Percentiles rank a stretch among this genome's conserved stretches.
Conservation (phyloP, 306 rosid species). For the Quercus ilex region DNA sequence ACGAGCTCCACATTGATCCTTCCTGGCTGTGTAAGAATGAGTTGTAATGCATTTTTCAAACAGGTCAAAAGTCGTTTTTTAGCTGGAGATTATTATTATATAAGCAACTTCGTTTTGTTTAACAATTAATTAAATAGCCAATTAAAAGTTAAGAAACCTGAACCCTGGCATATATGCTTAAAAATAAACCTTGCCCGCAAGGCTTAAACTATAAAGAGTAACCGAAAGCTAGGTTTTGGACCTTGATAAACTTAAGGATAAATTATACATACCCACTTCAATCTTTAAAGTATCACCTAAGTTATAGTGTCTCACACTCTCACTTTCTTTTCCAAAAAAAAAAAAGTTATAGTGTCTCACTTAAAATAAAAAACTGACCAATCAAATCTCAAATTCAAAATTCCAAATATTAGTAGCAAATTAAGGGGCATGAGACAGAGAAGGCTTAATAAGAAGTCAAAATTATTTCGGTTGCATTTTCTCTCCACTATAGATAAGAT, state of each 20-base stretch:
- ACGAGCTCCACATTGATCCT: background rate
- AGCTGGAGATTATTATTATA: conserved; percentile 25
- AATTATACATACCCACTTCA: no score
- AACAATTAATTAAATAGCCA: conserved; percentile 20
- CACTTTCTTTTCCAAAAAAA: no score
- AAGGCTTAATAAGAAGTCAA: no score
- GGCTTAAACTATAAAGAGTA: background rate
- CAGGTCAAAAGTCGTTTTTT: conserved; percentile 24
- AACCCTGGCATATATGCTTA: conserved; percentile 21
- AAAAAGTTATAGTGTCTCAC: no score
- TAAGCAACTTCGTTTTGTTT: conserved; percentile 21
- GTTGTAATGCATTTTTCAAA: conserved; percentile 35
- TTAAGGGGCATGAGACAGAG: no score
- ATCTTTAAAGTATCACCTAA: no score
- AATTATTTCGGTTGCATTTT: no score
- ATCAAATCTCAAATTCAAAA: conserved; percentile 13
- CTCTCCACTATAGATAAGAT: no score
- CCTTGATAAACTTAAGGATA: conserved; percentile 7
- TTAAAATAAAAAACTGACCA: no score
- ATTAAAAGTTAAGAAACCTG: conserved; percentile 5
- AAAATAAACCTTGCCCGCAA: conserved; percentile 24
- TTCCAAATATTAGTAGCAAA: background rate
- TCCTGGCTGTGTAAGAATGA: conserved; percentile 26
- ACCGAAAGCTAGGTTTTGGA: background rate
- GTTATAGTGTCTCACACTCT: no score